Evolutionary conservation across 495 filamentous ascomycete species (phyloP), one percentile per base, ranked within the genome.

Genomic region (Hyaloscypha bicolor): DNA sequence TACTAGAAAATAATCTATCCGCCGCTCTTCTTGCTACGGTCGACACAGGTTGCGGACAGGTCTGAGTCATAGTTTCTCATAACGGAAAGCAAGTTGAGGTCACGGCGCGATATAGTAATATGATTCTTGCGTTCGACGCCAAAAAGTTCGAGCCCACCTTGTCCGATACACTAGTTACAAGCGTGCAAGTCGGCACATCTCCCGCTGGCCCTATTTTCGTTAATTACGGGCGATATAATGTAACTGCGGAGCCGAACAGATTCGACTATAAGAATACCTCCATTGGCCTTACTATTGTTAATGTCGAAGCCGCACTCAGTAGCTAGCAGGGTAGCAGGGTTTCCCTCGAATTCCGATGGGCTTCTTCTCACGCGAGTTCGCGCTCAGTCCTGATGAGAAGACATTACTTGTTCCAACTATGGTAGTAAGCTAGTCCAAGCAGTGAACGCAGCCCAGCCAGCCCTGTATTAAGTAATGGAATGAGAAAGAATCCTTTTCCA

Each of bases 161-260:
- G 19, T 77, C 76, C 25, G 53, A 65, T 19, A 64, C 73, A 21
- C 66, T 76, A 6, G 31, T 64, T 21, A 73, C 69, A 9, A 72
- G 62, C 29, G 74, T 76, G 42, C 69, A 70, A 60, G 71, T 76
- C 9, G 73, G 71, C 39, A 75, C 73, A 12, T 65, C 65, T 30
- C 73, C 73, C 16, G 71, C 74, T 19, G 74, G 69, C 37, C 33
- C 74, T 16, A 64, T 59, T 12, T 62, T 73, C 31, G 65, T 71
- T 31, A 68, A 67, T 21, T 16, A n/a, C 14, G 69, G 62, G 9
- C 39, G 65, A 16, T 31, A 68, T 37, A 57, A 68, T 45, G 68
- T 74, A 16, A 74, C 70, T 9, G 72, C 72, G 32, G 70, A 74
- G 42, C 72, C 72, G 19, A 53, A 72, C 42, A 55, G 69, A 53